Percentiles rank a stretch among this genome's conserved stretches.
Evolutionary conservation across 23 red algal genomes (phyloP).

Genomic region (Gracilaria caudata): DNA sequence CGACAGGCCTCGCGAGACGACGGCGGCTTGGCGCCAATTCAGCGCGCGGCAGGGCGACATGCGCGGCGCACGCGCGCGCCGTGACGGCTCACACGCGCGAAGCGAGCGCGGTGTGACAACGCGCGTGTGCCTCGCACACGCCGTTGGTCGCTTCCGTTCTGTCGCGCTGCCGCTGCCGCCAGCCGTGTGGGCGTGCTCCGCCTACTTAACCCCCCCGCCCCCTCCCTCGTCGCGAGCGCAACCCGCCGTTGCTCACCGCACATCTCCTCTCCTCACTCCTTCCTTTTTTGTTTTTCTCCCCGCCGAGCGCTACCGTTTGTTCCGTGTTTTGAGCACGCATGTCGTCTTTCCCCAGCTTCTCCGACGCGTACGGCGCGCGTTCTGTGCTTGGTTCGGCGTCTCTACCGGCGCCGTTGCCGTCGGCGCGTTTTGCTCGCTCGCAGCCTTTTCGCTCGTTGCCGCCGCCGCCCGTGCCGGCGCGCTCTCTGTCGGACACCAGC

Average conservation of each 20-base stretch:
- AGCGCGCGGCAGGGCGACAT: not conserved
- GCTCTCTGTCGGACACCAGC: conserved; percentile 20
- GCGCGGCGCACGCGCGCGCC: not conserved
- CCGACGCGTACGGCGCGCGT: not conserved
- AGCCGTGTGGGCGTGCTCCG: no score
- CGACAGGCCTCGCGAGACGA: conserved; percentile 2
- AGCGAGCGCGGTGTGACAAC: not conserved
- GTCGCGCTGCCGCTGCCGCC: no score
- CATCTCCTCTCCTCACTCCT: not conserved
- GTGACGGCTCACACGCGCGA: not conserved
- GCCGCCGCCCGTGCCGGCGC: conserved; percentile 3
- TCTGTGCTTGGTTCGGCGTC: not conserved
- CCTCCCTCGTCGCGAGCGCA: not conserved
- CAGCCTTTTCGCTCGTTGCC: not conserved
- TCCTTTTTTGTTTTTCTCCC: no score
- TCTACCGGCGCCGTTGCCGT: not conserved
- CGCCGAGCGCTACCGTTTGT: no score
- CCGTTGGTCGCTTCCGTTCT: not conserved
- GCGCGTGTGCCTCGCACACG: not conserved
- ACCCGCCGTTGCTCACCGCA: not conserved
- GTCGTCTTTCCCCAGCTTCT: not conserved
- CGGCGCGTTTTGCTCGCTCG: conserved; percentile 3
- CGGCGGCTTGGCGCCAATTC: not conserved
- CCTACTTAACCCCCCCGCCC: conserved; percentile 11
- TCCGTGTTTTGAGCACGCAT: no score